Conservation (phyloP, 257 asterid species). For the Jaltomata sinuosa region DNA sequence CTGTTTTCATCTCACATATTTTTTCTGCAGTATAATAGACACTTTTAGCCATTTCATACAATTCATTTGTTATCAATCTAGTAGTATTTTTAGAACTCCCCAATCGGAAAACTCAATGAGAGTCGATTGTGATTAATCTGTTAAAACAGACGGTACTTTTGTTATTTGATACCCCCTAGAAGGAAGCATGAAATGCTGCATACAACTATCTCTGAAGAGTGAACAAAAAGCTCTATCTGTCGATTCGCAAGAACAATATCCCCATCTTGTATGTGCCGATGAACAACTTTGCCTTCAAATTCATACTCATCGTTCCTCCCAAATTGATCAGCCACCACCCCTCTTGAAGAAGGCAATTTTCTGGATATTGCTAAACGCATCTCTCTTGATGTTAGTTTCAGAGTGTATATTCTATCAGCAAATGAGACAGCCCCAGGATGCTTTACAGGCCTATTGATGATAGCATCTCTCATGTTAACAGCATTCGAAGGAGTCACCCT, state of each 20-base stretch:
- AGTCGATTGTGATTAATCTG: background rate
- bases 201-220: background rate
- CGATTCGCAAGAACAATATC: constrained; percentile 96
- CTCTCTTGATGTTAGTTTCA: constrained; percentile 34
- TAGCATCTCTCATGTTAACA: constrained; percentile 65
- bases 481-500: constrained; percentile 97
- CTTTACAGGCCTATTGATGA: constrained; percentile 75
- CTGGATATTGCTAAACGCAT: constrained; percentile 60
- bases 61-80: background rate
- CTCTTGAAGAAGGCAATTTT: constrained; percentile 84
- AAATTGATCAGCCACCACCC: constrained; percentile 38
- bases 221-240: constrained; percentile 43
- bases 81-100: background rate
- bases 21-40: background rate
- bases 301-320: constrained; percentile 60
- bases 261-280: constrained; percentile 95
- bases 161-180: background rate
- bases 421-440: constrained; percentile 83
- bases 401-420: constrained; percentile 55
- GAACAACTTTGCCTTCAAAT: constrained; percentile 75
- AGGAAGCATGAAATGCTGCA: background rate
- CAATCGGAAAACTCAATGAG: background rate
- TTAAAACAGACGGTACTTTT: too few relatives aligned
- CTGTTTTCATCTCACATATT: background rate
- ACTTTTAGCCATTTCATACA: background rate